Percentiles rank a stretch among this genome's conserved stretches.
These are phyloP conservation scores for Leccinum laetum DNA, from an alignment of 1,284 basidiomycete species.

Conservation along the genomic window DNA sequence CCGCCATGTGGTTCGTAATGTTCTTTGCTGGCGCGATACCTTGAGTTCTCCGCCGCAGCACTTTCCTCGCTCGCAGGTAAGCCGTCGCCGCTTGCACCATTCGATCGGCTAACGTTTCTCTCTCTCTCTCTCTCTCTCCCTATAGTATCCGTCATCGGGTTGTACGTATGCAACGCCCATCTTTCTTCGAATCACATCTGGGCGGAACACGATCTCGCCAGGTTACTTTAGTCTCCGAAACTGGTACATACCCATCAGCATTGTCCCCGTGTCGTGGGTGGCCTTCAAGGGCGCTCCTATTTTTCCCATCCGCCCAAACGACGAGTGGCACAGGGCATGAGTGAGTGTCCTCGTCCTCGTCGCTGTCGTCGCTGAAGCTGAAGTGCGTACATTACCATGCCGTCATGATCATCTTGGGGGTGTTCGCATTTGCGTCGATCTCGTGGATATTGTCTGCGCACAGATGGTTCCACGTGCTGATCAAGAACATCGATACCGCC, in stretches of 20 bases:
- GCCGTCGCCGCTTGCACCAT: conserved; percentile 14
- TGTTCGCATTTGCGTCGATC: conserved; percentile 60
- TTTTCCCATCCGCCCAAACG: conserved; percentile 55
- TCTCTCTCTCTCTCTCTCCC: neutral
- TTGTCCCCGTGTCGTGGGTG: conserved; percentile 65
- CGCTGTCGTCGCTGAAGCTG: neutral
- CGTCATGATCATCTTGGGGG: conserved; percentile 61
- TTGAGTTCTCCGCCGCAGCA: conserved; percentile 51
- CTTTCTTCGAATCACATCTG: conserved; percentile 68
- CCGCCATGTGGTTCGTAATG: too few relatives aligned
- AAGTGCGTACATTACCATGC: conserved; percentile 43
- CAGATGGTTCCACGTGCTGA: conserved; percentile 71
- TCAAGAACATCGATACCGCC: conserved; percentile 46
- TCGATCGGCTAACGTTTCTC: neutral
- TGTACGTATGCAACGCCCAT: conserved; percentile 69
- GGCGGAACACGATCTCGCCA: conserved; percentile 52
- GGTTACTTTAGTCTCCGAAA: conserved; percentile 61
- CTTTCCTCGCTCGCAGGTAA: conserved; percentile 65
- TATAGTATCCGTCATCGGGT: conserved; percentile 67
- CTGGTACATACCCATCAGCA: conserved; percentile 60
- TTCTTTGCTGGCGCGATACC: too few relatives aligned
- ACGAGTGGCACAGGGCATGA: conserved; percentile 53
- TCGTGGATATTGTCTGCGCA: conserved; percentile 69
- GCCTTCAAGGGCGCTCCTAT: conserved; percentile 53
- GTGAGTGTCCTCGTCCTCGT: conserved; percentile 33